Percentiles rank a stretch among this genome's conserved stretches.
phyloP scores from a whole-genome alignment of 495 filamentous ascomycete genomes.

The Aspergillus panamensis region DNA sequence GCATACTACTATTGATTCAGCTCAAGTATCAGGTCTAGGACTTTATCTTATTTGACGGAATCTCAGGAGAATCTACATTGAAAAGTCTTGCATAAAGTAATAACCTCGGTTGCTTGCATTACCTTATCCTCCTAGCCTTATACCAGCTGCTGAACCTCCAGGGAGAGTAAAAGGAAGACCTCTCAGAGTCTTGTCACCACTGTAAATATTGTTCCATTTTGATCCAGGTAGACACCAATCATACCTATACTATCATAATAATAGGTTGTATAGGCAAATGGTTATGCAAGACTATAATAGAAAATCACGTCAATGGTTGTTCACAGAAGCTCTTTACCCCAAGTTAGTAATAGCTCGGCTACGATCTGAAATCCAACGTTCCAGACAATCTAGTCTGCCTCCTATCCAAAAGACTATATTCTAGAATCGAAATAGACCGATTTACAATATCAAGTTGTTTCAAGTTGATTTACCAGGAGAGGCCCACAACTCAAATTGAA shows the following conservation, averaged over 20 bases:
- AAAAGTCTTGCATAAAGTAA: not conserved
- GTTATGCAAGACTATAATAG: not conserved
- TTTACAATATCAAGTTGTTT: no score
- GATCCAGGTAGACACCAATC: not conserved
- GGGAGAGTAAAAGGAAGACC: not conserved
- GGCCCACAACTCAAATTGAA: no score
- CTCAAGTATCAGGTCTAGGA: no score
- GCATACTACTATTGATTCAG: no score
- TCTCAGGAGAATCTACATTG: not conserved
- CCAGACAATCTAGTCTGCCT: no score
- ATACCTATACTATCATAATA: not conserved
- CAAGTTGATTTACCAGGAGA: no score
- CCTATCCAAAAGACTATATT: no score
- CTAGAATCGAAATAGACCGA: no score
- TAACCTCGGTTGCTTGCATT: not conserved
- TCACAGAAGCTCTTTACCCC: not conserved
- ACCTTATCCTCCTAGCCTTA: not conserved
- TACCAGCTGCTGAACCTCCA: not conserved
- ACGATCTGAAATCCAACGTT: no score
- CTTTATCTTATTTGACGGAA: no score
- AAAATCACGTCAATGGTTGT: not conserved
- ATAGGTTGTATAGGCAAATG: not conserved
- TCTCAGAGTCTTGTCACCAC: not conserved
- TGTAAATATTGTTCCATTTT: no score
- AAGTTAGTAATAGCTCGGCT: no score